phyloP scores from a whole-genome alignment of 768 basidiomycete genomes.

The Xerocomellus amylosporus region DNA sequence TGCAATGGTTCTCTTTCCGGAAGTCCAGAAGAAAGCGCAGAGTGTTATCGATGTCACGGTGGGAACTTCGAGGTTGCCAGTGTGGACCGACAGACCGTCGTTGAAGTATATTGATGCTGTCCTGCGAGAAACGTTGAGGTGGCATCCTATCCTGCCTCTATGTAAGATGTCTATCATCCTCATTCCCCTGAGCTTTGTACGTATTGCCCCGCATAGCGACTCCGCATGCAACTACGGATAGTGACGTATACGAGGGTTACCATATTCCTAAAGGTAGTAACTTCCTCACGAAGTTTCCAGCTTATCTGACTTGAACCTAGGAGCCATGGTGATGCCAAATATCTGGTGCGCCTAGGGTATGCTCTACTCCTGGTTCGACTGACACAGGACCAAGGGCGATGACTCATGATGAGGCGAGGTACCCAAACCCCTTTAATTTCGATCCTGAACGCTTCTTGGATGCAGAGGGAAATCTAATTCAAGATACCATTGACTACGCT shows the following conservation, averaged over 20 bases:
- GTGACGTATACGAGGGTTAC: conserved; percentile 26
- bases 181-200: neutral
- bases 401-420: conserved; percentile 31
- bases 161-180: conserved; percentile 12
- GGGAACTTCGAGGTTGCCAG: conserved; percentile 26
- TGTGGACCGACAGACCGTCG: conserved; percentile 21
- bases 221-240: conserved; percentile 20
- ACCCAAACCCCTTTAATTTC: conserved; percentile 33
- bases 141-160: conserved; percentile 23
- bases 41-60: conserved; percentile 28
- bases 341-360: conserved; percentile 22
- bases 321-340: conserved; percentile 26
- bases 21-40: conserved; percentile 29
- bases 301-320: conserved; percentile 9
- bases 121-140: conserved; percentile 30
- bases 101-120: conserved; percentile 30
- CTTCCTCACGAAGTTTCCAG: neutral
- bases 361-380: neutral
- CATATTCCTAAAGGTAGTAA: conserved; percentile 27
- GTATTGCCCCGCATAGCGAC: conserved; percentile 1
- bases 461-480: conserved; percentile 18
- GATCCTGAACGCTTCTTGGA: conserved; percentile 32
- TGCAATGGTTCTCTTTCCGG: conserved; percentile 35
- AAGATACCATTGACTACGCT: conserved; percentile 16
- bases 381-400: conserved; percentile 27